phyloP scores from a whole-genome alignment of 768 basidiomycete species.

The Amanita jacksonii region DNA sequence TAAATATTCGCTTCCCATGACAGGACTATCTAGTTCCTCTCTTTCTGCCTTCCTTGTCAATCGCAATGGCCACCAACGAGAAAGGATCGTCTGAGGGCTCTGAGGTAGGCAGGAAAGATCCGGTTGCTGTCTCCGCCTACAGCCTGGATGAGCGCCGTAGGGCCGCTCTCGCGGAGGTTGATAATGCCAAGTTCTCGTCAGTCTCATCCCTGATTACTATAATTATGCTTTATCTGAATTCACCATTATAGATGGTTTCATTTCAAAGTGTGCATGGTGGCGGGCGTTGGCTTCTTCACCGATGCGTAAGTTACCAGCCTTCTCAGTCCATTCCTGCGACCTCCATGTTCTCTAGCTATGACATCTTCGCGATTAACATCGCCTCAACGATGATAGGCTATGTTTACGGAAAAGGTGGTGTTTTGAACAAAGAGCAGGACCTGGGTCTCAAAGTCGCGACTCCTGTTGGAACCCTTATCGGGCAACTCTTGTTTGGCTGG shows the following conservation, averaged over 20 bases:
- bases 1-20: too few relatives aligned
- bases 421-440: conserved; percentile 50
- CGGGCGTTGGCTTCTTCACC: conserved; percentile 89
- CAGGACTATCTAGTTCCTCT: not conserved
- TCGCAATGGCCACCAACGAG: conserved; percentile 28
- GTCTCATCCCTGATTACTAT: conserved; percentile 16
- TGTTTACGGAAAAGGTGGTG: conserved; percentile 47
- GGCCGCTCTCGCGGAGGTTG: conserved; percentile 77
- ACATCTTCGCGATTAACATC: conserved; percentile 88
- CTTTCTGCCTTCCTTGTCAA: conserved; percentile 1
- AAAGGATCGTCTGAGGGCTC: conserved; percentile 28
- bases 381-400: conserved; percentile 77
- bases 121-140: conserved; percentile 21
- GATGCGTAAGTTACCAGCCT: conserved; percentile 44
- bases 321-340: not conserved
- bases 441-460: conserved; percentile 74
- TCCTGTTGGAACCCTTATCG: conserved; percentile 65
- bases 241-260: conserved; percentile 62
- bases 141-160: conserved; percentile 64
- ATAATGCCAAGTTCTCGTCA: conserved; percentile 78
- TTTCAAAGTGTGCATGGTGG: conserved; percentile 58
- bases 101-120: conserved; percentile 15
- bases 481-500: conserved; percentile 75
- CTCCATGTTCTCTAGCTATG: conserved; percentile 37
- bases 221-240: not conserved